These are phyloP conservation scores for Citrus reticulata DNA, from an alignment of 345 rosid genomes.

Conservation along the genomic window DNA sequence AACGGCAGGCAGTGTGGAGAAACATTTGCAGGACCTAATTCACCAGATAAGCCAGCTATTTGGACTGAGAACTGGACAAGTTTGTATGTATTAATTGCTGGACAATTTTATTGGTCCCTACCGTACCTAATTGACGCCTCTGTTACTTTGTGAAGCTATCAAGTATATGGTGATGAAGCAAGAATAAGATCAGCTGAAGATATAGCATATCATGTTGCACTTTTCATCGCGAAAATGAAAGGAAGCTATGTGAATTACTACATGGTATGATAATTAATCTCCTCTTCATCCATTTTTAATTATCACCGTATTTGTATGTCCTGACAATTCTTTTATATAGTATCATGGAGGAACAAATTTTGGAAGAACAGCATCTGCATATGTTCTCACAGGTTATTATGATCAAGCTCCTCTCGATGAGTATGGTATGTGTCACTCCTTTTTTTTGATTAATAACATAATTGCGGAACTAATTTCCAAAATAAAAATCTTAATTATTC, in stretches of 20 bases:
- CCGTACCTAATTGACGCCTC: background rate
- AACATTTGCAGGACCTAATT: conserved; percentile 76
- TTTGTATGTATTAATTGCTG: conserved; percentile 36
- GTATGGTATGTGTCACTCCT: conserved; percentile 31
- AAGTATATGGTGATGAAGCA: conserved; percentile 55
- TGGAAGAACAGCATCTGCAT: conserved; percentile 62
- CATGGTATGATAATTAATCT: conserved; percentile 49
- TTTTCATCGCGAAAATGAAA: conserved; percentile 55
- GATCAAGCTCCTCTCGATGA: conserved; percentile 65
- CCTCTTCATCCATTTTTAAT: background rate
- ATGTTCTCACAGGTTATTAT: conserved; percentile 39
- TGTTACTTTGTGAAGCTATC: conserved; percentile 36
- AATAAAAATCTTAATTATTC: conserved; percentile 2
- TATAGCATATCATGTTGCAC: conserved; percentile 73
- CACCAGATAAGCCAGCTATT: conserved; percentile 74
- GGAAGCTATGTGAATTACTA: conserved; percentile 88
- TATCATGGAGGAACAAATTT: conserved; percentile 93
- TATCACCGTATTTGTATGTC: background rate
- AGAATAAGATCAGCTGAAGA: conserved; percentile 56
- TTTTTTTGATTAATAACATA: background rate
- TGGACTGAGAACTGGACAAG: conserved; percentile 96
- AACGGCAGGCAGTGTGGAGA: conserved; percentile 79
- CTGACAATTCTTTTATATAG: conserved; percentile 24
- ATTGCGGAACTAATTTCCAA: background rate
- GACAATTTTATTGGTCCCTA: too few species aligned